Conservation (phyloP, 345 rosid genomes). For the Salix arbutifolia region DNA sequence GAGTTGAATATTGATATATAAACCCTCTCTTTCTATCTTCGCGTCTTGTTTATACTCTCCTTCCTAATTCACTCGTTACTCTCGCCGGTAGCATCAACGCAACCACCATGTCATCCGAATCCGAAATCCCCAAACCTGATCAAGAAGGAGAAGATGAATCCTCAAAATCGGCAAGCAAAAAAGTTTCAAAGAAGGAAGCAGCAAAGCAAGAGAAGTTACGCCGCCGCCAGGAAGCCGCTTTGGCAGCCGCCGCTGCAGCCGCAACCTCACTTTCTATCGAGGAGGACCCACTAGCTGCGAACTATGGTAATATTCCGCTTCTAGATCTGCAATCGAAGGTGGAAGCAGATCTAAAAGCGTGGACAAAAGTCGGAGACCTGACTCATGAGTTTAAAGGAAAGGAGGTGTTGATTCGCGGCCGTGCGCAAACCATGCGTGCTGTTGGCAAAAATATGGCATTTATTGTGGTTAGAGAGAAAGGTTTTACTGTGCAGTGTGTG, state of each 20-base stretch:
- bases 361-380: constrained; percentile 50
- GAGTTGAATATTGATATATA: too few relatives aligned
- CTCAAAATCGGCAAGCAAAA: constrained; percentile 50
- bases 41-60: too few relatives aligned
- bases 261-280: constrained; percentile 30
- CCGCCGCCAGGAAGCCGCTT: constrained; percentile 54
- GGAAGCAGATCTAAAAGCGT: constrained; percentile 30
- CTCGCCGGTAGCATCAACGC: too few relatives aligned
- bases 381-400: constrained; percentile 34
- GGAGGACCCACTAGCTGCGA: constrained; percentile 38
- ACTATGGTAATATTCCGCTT: constrained; percentile 66
- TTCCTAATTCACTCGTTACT: too few relatives aligned
- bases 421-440: constrained; percentile 52
- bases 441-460: constrained; percentile 55
- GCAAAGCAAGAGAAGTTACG: constrained; percentile 71
- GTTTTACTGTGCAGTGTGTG: constrained; percentile 76
- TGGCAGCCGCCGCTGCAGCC: constrained; percentile 22
- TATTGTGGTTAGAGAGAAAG: constrained; percentile 57
- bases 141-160: constrained; percentile 22
- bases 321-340: constrained; percentile 51
- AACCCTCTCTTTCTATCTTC: too few relatives aligned
- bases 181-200: constrained; percentile 83
- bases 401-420: constrained; percentile 58
- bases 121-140: background rate
- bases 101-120: background rate